Base-by-base conservation (phyloP, 2,329 filamentous ascomycete genomes). In the Pseudopyricularia cyperi region DNA sequence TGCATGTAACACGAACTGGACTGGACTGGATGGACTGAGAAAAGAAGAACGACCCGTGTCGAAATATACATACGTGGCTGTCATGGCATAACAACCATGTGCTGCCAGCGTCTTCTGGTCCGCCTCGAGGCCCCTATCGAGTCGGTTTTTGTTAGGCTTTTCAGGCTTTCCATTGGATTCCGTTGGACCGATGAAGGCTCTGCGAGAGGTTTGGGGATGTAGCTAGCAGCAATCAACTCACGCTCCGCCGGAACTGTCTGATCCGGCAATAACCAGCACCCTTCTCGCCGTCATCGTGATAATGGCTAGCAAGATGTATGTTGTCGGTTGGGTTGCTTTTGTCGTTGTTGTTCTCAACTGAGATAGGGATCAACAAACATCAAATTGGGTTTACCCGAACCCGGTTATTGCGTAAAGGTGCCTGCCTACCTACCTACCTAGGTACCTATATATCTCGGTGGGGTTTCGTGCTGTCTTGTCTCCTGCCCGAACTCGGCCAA, bases 41-140 rank as follows among this genome's bases (percentile, higher is more conserved):
- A n/a, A n/a, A n/a, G n/a, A n/a, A n/a, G n/a, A n/a, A n/a, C n/a
- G n/a, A n/a, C n/a, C n/a, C n/a, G n/a, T n/a, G n/a, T n/a, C n/a
- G n/a, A n/a, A n/a, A n/a, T n/a, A n/a, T n/a, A n/a, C 19, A 17
- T 15, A 44, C 39, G 91, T 96, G 22, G 90, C 89, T 50, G 91
- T 96, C 82, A 96, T 94, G 54, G 89, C 89, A 74, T 97, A 97
- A 70, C 87, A 93, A 54, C 85, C 83, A 77, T 97, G 89, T 17
- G 87, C 88, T 46, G 89, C 86, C 55, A 95, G 85, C 55, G 95
- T 89, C 66, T 95, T 95, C 64, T 97, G 90, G 65, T 97, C 91
- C 37, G 91, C 93, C 67, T 98, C 91, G 33, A 98, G 80, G 50
- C 91, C 93, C 52, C 90, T 95, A 61, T 9, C 22, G n/a, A 44